These are phyloP conservation scores for Aspergillus fumigatus DNA, from an alignment of 2,329 filamentous ascomycete species.

Conservation along the genomic window DNA sequence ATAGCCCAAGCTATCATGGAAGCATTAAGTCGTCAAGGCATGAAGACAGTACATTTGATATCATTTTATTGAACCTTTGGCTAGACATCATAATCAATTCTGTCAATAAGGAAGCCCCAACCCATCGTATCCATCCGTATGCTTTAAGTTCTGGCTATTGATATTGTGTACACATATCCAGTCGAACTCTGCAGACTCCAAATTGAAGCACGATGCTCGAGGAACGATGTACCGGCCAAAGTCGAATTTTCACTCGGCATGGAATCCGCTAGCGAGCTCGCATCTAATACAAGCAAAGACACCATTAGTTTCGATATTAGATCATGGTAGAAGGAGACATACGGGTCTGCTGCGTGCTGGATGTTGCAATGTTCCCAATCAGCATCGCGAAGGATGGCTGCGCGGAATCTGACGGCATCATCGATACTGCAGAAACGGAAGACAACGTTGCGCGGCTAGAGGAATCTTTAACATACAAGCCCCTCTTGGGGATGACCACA, in stretches of 20 bases:
- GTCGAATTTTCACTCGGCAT: conserved; percentile 4
- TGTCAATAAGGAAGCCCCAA: not conserved
- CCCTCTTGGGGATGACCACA: not conserved
- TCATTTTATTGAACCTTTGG: not conserved
- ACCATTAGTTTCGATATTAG: not conserved
- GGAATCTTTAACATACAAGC: conserved; percentile 2
- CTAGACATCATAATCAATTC: not conserved
- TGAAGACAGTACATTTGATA: not conserved
- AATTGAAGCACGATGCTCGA: not conserved
- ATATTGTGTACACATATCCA: not conserved
- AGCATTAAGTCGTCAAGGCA: not conserved
- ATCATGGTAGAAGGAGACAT: conserved; percentile 7
- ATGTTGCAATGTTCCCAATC: conserved; percentile 47
- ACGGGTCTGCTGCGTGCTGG: conserved; percentile 42
- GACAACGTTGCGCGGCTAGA: conserved; percentile 39
- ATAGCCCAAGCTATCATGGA: not conserved
- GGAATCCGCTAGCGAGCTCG: conserved; percentile 18
- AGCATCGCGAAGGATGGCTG: conserved; percentile 33
- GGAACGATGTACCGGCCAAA: not conserved
- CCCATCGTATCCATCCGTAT: not conserved
- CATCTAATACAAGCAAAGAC: conserved; percentile 14
- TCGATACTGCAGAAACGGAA: conserved; percentile 48
- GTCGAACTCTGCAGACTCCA: not conserved
- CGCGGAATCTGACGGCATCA: conserved; percentile 44
- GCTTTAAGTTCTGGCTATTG: not conserved